phyloP scores from a whole-genome alignment of 2,329 filamentous ascomycete genomes.

The Eurotiales sp. region DNA sequence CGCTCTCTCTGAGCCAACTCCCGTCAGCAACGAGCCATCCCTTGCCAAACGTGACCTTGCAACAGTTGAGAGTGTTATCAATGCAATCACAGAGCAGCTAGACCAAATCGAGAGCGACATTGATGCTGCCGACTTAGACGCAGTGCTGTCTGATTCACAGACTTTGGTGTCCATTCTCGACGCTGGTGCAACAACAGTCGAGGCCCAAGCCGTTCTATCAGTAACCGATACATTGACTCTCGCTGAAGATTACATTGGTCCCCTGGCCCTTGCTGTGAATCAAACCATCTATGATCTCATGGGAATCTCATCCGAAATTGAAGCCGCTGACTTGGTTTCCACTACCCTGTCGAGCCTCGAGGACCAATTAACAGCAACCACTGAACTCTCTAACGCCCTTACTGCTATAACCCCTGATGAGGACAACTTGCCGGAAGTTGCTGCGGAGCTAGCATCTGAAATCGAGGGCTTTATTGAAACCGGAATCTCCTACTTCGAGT shows the following conservation, averaged over 20 bases:
- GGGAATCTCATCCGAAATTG: neutral
- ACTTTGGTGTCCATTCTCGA: slow-evolving; percentile 24
- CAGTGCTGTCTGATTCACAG: slow-evolving; percentile 23
- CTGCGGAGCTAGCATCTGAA: slow-evolving; percentile 22
- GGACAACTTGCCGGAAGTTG: neutral
- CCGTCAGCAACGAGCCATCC: slow-evolving; percentile 13
- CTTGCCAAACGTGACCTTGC: slow-evolving; percentile 18
- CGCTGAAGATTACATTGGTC: neutral
- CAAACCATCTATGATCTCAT: slow-evolving; percentile 6
- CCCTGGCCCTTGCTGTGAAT: slow-evolving; percentile 6
- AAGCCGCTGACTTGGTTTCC: neutral
- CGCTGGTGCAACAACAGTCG: slow-evolving; percentile 23
- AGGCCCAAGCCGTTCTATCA: slow-evolving; percentile 20
- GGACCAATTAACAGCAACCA: slow-evolving; percentile 24
- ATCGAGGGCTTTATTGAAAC: slow-evolving; percentile 29
- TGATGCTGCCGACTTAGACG: slow-evolving; percentile 20
- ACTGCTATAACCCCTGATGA: slow-evolving; percentile 5
- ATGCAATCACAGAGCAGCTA: slow-evolving; percentile 19
- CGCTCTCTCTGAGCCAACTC: slow-evolving; percentile 22
- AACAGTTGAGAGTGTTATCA: slow-evolving; percentile 20
- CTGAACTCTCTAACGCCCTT: slow-evolving; percentile 2
- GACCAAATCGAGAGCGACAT: slow-evolving; percentile 22
- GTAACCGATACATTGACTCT: neutral
- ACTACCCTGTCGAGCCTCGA: slow-evolving; percentile 18
- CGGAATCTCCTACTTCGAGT: slow-evolving; percentile 25